Percentiles rank a stretch among this genome's conserved stretches.
phyloP scores from a whole-genome alignment of 106 monocot species.

The Dendrobium huoshanense region DNA sequence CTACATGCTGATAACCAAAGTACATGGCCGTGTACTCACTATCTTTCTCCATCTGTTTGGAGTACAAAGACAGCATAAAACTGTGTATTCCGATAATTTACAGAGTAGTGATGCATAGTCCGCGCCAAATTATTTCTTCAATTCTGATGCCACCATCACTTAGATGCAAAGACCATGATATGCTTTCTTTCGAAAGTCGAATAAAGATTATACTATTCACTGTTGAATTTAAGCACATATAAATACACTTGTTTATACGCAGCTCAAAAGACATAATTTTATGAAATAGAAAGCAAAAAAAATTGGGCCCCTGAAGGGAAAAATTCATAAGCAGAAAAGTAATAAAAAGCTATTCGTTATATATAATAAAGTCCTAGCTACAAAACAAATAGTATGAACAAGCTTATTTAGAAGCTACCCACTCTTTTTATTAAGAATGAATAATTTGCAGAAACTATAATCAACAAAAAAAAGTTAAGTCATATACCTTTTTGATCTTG shows the following conservation, averaged over 20 bases:
- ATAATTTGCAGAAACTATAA: constrained; percentile 19
- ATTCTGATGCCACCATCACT: too few species aligned
- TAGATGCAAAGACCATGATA: too few species aligned
- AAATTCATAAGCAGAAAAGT: neutral
- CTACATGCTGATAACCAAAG: too few species aligned
- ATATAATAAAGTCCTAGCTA: neutral
- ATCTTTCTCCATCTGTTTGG: too few species aligned
- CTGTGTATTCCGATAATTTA: too few species aligned
- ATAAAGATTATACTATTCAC: too few species aligned
- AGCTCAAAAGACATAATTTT: neutral
- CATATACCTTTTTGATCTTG: constrained; percentile 54
- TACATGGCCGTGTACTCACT: too few species aligned
- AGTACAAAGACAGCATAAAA: too few species aligned
- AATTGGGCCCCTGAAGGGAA: neutral
- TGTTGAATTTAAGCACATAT: too few species aligned
- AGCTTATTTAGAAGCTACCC: neutral
- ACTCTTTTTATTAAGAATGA: neutral
- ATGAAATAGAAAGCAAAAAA: neutral
- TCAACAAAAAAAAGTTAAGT: constrained; percentile 45
- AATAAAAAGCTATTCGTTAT: neutral
- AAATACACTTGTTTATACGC: neutral
- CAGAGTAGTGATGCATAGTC: too few species aligned
- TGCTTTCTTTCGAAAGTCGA: too few species aligned
- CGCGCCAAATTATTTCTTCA: too few species aligned
- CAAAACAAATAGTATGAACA: constrained; percentile 1